Percentiles rank a stretch among this genome's conserved stretches.
Conservation (phyloP, 768 basidiomycete genomes). For the Sarcodon aspratus region DNA sequence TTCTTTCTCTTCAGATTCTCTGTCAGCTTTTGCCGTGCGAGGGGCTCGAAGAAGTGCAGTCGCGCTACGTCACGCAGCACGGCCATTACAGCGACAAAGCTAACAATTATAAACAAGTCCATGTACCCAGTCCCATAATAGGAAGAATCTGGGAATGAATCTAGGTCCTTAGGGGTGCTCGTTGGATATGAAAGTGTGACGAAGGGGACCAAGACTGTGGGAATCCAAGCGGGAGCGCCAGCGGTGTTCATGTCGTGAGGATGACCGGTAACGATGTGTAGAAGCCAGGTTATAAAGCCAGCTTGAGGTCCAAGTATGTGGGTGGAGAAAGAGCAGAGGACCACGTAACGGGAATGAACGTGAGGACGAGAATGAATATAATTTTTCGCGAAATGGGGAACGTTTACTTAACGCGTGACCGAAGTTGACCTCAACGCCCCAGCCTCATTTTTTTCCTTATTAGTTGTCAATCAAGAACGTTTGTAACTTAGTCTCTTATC, state of each 20-base stretch:
- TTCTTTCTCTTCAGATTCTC: slow-evolving; percentile 29
- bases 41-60: slow-evolving; percentile 64
- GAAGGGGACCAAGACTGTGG: slow-evolving; percentile 52
- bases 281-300: no score
- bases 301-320: no score
- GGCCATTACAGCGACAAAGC: slow-evolving; percentile 84
- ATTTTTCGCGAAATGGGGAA: no score
- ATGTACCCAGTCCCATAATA: slow-evolving; percentile 67
- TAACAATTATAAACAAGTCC: slow-evolving; percentile 71
- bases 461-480: no score
- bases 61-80: slow-evolving; percentile 71
- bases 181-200: slow-evolving; percentile 64
- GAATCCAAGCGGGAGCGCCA: slow-evolving; percentile 29
- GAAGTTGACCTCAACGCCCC: no score
- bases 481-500: no score
- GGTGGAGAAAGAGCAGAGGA: no score
- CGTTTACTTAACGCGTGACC: no score
- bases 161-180: slow-evolving; percentile 39
- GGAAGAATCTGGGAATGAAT: slow-evolving; percentile 59
- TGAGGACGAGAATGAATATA: no score
- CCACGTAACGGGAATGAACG: no score
- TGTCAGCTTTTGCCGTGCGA: slow-evolving; percentile 67
- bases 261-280: neutral
- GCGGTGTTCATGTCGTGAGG: slow-evolving; percentile 24
- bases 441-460: no score